These are phyloP conservation scores for Pseudoscleropodium purum DNA, from an alignment of 225 moss, liverwort and hornwort genomes.

Conservation along the genomic window DNA sequence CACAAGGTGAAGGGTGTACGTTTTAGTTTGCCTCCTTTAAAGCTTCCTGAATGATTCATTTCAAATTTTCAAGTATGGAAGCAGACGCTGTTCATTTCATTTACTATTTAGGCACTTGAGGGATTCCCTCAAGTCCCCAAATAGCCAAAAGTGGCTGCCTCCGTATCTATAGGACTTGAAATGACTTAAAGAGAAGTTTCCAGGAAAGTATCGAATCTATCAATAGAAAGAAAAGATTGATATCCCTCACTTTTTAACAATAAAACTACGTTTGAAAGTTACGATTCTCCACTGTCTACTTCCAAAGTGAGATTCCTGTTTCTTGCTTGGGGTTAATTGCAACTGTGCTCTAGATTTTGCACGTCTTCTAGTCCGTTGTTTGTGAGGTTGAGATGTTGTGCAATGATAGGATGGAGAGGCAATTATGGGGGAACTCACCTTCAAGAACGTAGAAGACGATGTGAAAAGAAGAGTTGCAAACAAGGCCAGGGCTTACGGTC, in stretches of 20 bases:
- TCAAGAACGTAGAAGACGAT: conserved; percentile 61
- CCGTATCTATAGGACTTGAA: not conserved
- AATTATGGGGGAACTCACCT: conserved; percentile 66
- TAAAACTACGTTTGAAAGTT: not conserved
- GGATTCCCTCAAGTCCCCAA: not conserved
- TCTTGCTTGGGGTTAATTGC: not conserved
- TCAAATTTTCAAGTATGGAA: not conserved
- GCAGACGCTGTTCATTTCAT: not conserved
- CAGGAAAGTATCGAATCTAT: no score
- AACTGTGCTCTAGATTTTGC: not conserved
- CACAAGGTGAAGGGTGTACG: not conserved
- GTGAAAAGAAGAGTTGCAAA: conserved; percentile 76
- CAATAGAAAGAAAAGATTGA: no score
- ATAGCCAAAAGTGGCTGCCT: not conserved
- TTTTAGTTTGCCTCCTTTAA: not conserved
- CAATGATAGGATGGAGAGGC: conserved; percentile 63
- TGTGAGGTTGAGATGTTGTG: not conserved
- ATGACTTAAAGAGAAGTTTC: not conserved
- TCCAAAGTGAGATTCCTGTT: not conserved
- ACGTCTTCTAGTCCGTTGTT: not conserved
- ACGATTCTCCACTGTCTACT: not conserved
- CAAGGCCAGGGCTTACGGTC: conserved; percentile 76
- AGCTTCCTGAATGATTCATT: not conserved
- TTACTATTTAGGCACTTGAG: not conserved
- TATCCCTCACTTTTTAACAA: not conserved